These are phyloP conservation scores for Magnaporthales sp. DNA, from an alignment of 2,329 filamentous ascomycete species.

Conservation along the genomic window DNA sequence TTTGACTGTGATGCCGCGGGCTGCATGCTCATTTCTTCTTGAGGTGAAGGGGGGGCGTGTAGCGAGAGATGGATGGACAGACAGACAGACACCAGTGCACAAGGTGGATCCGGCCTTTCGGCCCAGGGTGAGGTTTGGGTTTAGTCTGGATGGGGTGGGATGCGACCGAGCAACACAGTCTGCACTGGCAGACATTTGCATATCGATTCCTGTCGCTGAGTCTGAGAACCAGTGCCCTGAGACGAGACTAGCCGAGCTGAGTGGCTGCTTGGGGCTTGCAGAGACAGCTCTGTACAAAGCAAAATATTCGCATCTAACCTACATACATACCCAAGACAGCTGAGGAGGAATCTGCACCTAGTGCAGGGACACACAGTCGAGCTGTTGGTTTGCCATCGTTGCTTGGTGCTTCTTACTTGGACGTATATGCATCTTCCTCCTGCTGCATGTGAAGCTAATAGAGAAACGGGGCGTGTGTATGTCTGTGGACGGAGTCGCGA, in stretches of 20 bases:
- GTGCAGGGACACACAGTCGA: not conserved
- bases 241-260: not conserved
- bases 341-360: not conserved
- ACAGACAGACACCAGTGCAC: not conserved
- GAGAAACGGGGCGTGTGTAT: not conserved
- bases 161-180: not conserved
- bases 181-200: not conserved
- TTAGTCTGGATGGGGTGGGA: not conserved
- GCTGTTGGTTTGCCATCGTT: not conserved
- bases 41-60: not conserved
- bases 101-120: not conserved
- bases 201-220: not conserved
- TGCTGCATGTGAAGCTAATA: not conserved
- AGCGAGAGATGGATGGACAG: not conserved
- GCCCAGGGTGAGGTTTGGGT: not conserved
- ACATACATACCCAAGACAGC: not conserved
- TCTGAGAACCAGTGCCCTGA: not conserved
- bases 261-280: not conserved
- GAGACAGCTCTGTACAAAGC: not conserved
- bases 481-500: not conserved
- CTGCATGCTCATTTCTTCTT: not conserved
- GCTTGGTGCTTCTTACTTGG: not conserved
- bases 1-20: not conserved
- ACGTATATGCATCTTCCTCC: not conserved
- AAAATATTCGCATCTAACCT: not conserved